A percentile compares a stretch with the other conserved stretches of the same genome.
Evolutionary conservation across 495 filamentous ascomycete genomes (phyloP).

Genomic region (Barbatosphaeria neglecta): DNA sequence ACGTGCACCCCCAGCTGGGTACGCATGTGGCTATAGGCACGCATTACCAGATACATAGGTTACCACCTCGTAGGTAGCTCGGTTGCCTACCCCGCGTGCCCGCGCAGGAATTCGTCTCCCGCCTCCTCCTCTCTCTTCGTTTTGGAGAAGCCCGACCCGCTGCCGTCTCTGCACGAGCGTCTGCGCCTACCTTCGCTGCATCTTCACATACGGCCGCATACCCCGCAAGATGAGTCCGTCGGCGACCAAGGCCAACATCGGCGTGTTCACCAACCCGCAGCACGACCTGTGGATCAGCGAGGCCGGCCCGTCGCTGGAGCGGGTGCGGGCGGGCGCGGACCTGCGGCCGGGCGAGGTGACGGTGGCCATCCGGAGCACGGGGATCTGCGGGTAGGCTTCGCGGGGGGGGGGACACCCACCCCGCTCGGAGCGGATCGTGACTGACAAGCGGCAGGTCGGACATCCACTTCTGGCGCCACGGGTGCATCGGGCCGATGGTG

Average conservation of each 20-base stretch:
- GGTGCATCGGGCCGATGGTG: slow-evolving; percentile 90
- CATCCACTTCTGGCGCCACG: slow-evolving; percentile 91
- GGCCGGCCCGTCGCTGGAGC: slow-evolving; percentile 61
- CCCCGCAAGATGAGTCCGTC: neutral
- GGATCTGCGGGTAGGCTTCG: slow-evolving; percentile 71
- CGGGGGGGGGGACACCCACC: no score
- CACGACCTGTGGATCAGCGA: slow-evolving; percentile 87
- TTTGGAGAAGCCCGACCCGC: no score
- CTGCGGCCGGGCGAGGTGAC: slow-evolving; percentile 76
- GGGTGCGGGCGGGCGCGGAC: slow-evolving; percentile 54
- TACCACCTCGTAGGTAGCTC: no score
- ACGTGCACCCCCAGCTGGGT: no score
- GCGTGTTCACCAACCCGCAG: slow-evolving; percentile 84
- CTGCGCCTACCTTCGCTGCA: no score
- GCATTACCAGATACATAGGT: no score
- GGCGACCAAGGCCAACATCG: slow-evolving; percentile 70
- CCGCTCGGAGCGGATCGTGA: slow-evolving; percentile 10
- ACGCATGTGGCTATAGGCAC: no score
- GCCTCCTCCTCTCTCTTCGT: no score
- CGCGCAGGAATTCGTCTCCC: no score
- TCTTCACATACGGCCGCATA: neutral
- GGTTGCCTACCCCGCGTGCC: no score
- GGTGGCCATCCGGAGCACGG: slow-evolving; percentile 75
- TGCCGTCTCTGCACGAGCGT: no score
- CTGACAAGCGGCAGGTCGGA: slow-evolving; percentile 66